A percentile compares a stretch with the other conserved stretches of the same genome.
These are phyloP conservation scores for Fusarium sp. DNA, from an alignment of 2,329 filamentous ascomycete genomes.

Conservation along the genomic window DNA sequence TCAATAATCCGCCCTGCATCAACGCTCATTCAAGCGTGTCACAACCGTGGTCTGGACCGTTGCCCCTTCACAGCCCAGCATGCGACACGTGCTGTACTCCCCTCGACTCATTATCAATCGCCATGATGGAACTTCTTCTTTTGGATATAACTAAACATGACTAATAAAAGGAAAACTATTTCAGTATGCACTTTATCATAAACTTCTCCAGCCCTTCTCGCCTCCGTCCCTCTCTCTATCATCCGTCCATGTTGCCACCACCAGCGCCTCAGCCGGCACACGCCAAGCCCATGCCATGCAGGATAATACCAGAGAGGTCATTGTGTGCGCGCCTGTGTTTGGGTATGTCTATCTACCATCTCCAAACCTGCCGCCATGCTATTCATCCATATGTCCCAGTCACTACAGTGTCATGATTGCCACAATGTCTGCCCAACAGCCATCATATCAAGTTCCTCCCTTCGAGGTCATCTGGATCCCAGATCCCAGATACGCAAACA, in stretches of 20 bases:
- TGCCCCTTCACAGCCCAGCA: background rate
- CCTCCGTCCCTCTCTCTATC: constrained; percentile 18
- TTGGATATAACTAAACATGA: constrained; percentile 35
- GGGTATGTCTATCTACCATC: constrained; percentile 38
- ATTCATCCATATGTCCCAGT: constrained; percentile 19
- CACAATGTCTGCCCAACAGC: constrained; percentile 5
- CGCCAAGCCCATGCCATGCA: constrained; percentile 23
- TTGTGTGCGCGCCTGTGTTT: constrained; percentile 21
- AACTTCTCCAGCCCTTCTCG: constrained; percentile 7
- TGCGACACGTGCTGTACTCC: background rate
- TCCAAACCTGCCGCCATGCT: constrained; percentile 29
- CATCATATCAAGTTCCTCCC: background rate
- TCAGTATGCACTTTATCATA: constrained; percentile 34
- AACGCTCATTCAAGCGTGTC: background rate
- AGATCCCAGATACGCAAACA: constrained; percentile 16
- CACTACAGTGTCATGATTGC: constrained; percentile 18
- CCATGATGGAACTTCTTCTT: constrained; percentile 22
- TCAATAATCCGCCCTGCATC: background rate
- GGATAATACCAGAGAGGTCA: constrained; percentile 18
- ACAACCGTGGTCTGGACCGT: constrained; percentile 17
- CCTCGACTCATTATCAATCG: background rate
- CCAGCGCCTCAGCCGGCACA: constrained; percentile 19
- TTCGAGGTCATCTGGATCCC: constrained; percentile 11
- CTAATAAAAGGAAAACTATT: constrained; percentile 31
- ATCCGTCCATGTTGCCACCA: constrained; percentile 8